Percentiles rank a stretch among this genome's conserved stretches.
phyloP scores from a whole-genome alignment of 345 rosid species.

The Pugionium dolabratum region DNA sequence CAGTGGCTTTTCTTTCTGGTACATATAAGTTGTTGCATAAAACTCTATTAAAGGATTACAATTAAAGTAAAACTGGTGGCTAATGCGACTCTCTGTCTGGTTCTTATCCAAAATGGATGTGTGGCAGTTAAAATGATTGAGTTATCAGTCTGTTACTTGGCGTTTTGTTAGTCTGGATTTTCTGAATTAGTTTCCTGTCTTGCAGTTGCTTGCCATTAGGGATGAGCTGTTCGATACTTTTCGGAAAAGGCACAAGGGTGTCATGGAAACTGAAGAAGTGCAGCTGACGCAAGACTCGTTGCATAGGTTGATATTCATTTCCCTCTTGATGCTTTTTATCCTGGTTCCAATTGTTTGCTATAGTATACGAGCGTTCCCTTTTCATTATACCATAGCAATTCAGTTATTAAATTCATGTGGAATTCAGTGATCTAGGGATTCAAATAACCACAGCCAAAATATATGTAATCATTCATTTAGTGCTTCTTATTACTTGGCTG shows the following conservation, averaged over 20 bases:
- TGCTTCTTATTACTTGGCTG: constrained; percentile 1
- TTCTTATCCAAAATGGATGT: background rate
- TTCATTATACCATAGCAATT: constrained; percentile 8
- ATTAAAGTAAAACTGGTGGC: constrained; percentile 5
- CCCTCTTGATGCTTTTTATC: constrained; percentile 18
- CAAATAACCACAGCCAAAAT: background rate
- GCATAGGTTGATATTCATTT: constrained; percentile 55
- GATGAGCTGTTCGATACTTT: constrained; percentile 96
- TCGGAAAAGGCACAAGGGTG: constrained; percentile 89
- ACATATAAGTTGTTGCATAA: constrained; percentile 19
- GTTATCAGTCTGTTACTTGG: constrained; percentile 11
- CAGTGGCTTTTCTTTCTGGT: constrained; percentile 14
- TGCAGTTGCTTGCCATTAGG: constrained; percentile 80
- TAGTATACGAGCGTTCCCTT: background rate
- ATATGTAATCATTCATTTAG: background rate
- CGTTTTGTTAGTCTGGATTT: constrained; percentile 14
- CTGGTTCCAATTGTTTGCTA: constrained; percentile 9
- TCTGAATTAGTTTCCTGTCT: constrained; percentile 17
- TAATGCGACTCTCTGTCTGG: constrained; percentile 17
- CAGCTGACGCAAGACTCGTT: constrained; percentile 80
- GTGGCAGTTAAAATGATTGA: background rate
- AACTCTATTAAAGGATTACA: constrained; percentile 6
- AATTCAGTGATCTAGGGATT: constrained; percentile 9
- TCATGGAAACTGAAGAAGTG: constrained; percentile 88
- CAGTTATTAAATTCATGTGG: constrained; percentile 20